Percentiles rank a stretch among this genome's conserved stretches.
Evolutionary conservation across 306 rosid species (phyloP).

Genomic region (Mucuna pruriens): DNA sequence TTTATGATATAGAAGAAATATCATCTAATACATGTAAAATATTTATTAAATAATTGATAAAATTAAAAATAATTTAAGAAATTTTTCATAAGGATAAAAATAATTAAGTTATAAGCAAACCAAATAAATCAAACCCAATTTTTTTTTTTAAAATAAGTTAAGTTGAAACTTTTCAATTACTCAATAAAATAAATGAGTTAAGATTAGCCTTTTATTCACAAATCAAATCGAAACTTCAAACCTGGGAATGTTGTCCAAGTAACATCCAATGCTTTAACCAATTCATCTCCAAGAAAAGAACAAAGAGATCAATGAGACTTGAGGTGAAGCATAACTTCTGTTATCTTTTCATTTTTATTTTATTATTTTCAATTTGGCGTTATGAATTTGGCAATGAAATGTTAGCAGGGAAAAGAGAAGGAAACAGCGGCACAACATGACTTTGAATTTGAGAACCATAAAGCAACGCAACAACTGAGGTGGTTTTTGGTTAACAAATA

Average conservation of each 20-base stretch:
- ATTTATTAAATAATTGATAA: too few relatives aligned
- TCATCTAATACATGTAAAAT: too few relatives aligned
- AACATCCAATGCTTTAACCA: neutral
- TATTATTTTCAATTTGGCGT: neutral
- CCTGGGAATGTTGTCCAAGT: constrained; percentile 2
- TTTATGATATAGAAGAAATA: too few relatives aligned
- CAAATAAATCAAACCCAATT: too few relatives aligned
- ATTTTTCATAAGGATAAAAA: too few relatives aligned
- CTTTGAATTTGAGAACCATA: constrained; percentile 18
- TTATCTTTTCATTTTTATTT: neutral
- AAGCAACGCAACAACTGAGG: neutral
- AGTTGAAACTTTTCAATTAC: too few relatives aligned
- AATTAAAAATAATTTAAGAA: too few relatives aligned
- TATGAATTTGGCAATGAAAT: constrained; percentile 5
- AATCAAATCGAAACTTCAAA: too few relatives aligned
- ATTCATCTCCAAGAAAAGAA: constrained; percentile 16
- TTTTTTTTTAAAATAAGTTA: too few relatives aligned
- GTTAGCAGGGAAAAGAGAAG: neutral
- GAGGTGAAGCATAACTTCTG: neutral
- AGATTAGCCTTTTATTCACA: too few relatives aligned
- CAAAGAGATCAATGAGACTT: constrained; percentile 5
- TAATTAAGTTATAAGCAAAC: too few relatives aligned
- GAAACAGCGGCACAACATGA: neutral
- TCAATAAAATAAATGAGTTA: too few relatives aligned
- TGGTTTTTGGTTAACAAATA: constrained; percentile 38